These are phyloP conservation scores for Penicillium soppii DNA, from an alignment of 495 filamentous ascomycete species.

Conservation along the genomic window DNA sequence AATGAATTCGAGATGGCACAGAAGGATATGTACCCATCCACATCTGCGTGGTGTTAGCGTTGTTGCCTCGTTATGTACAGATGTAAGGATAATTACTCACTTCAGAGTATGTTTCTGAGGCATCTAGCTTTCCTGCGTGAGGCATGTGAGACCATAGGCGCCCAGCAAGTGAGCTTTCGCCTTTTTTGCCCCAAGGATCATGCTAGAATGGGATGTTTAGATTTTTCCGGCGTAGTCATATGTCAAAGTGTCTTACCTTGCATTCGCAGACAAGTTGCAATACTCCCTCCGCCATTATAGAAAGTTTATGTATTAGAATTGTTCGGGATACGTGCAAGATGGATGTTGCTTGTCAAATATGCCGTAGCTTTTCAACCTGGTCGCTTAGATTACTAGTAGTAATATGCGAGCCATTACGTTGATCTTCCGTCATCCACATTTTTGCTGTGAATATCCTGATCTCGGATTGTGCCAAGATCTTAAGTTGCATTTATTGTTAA, in stretches of 20 bases:
- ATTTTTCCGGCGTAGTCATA: not conserved
- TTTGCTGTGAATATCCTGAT: not conserved
- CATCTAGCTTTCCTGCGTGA: conserved; percentile 29
- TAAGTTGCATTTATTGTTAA: too few relatives aligned
- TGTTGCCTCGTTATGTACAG: not conserved
- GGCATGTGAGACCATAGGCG: conserved; percentile 39
- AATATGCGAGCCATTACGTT: not conserved
- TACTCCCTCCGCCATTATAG: conserved; percentile 9
- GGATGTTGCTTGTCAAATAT: not conserved
- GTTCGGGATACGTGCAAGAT: not conserved
- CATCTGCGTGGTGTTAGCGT: conserved; percentile 41
- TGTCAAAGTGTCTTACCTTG: conserved; percentile 5
- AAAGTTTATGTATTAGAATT: not conserved
- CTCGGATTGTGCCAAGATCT: not conserved
- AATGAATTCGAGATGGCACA: conserved; percentile 59
- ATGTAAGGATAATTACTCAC: conserved; percentile 8
- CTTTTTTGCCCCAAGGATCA: conserved; percentile 47
- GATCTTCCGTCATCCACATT: not conserved
- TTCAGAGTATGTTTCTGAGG: conserved; percentile 42
- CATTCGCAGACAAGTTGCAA: conserved; percentile 11
- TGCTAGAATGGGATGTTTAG: conserved; percentile 23
- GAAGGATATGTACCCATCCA: conserved; percentile 80
- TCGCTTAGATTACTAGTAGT: not conserved
- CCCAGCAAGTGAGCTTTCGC: conserved; percentile 40
- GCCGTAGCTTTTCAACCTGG: not conserved